Conservation (phyloP, 352 stramenopile species). For the Aphanomyces cochlioides region DNA sequence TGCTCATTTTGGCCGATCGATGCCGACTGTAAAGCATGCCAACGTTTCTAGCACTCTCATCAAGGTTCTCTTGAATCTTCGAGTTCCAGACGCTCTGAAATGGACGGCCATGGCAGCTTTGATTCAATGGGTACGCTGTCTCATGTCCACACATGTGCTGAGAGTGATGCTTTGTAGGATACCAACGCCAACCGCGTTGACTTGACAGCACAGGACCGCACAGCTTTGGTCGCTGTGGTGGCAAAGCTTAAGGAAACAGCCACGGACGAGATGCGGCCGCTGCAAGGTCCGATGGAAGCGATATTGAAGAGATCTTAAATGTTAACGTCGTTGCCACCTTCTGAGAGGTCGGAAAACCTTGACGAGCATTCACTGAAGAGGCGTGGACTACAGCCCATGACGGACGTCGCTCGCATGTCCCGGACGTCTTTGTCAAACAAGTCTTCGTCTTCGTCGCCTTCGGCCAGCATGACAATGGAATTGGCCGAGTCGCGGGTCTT, state of each 20-base stretch:
- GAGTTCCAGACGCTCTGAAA: neutral
- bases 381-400: neutral
- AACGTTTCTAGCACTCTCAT: neutral
- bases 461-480: slow-evolving; percentile 27
- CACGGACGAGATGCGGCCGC: too few species aligned
- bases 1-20: slow-evolving; percentile 23
- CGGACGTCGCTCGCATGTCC: slow-evolving; percentile 10
- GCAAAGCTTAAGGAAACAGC: neutral
- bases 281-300: neutral
- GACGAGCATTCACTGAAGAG: slow-evolving; percentile 1
- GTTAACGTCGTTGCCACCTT: neutral
- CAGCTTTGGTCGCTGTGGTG: neutral
- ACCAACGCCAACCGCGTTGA: slow-evolving; percentile 12
- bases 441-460: slow-evolving; percentile 27
- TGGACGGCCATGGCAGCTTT: slow-evolving; percentile 10
- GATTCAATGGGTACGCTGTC: slow-evolving; percentile 24
- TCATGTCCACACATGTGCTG: neutral
- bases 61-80: neutral
- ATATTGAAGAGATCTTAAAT: slow-evolving; percentile 2
- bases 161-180: neutral
- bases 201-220: neutral
- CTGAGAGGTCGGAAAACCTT: neutral
- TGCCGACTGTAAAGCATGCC: neutral
- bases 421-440: slow-evolving; percentile 24
- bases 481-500: neutral